phyloP scores from a whole-genome alignment of 1,139 yeast genomes.

The Yamadazyma aaseri region DNA sequence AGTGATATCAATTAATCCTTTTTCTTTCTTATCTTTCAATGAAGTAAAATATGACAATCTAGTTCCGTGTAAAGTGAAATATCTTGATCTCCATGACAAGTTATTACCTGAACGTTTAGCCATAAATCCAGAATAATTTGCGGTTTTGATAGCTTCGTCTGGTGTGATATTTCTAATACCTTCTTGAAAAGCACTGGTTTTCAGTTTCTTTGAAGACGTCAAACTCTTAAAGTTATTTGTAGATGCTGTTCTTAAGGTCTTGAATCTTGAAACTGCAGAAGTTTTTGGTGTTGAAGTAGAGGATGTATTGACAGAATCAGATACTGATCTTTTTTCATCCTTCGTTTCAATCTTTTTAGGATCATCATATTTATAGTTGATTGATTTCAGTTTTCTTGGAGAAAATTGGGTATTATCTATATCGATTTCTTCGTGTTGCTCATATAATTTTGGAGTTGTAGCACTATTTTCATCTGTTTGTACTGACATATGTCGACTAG shows the following conservation, averaged over 20 bases:
- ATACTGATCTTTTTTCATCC: conserved; percentile 31
- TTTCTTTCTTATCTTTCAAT: conserved; percentile 78
- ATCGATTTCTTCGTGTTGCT: conserved; percentile 23
- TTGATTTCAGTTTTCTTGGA: conserved; percentile 37
- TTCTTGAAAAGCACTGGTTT: conserved; percentile 91
- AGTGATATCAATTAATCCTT: conserved; percentile 92
- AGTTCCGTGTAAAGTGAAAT: conserved; percentile 88
- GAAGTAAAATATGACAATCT: conserved; percentile 83
- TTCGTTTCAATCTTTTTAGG: conserved; percentile 13
- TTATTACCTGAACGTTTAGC: conserved; percentile 79
- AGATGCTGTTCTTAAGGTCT: conserved; percentile 43
- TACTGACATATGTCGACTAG: background rate
- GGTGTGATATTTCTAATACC: conserved; percentile 81
- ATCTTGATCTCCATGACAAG: conserved; percentile 90
- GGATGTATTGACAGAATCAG: conserved; percentile 23
- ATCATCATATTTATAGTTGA: conserved; percentile 15
- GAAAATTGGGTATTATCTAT: conserved; percentile 34
- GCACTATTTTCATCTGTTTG: background rate
- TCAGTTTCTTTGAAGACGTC: conserved; percentile 51
- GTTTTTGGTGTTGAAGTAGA: conserved; percentile 11
- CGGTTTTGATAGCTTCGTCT: conserved; percentile 71
- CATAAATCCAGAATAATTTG: conserved; percentile 93
- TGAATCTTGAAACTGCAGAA: conserved; percentile 30
- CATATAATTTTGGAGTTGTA: conserved; percentile 7
- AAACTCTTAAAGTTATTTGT: conserved; percentile 45